phyloP scores from a whole-genome alignment of 495 filamentous ascomycete species.

The Penicillium antarcticum region DNA sequence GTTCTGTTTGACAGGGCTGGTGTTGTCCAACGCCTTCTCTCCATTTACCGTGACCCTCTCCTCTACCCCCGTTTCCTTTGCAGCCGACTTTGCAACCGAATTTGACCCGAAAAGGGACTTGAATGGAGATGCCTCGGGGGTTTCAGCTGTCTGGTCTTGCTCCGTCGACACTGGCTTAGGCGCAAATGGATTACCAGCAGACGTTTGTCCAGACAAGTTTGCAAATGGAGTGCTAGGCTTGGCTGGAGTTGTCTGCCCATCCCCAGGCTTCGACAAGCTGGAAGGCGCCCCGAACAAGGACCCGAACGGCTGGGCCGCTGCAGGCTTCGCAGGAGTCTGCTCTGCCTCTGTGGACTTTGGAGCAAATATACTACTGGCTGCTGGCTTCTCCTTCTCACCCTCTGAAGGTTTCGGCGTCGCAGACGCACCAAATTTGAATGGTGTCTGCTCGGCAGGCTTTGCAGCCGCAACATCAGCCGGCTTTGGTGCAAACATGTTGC shows the following conservation, averaged over 20 bases:
- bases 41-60: background rate
- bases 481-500: constrained; percentile 13
- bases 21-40: background rate
- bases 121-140: background rate
- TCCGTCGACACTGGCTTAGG: constrained; percentile 1
- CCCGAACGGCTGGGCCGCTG: background rate
- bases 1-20: background rate
- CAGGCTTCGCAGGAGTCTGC: background rate
- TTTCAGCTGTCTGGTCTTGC: background rate
- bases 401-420: constrained; percentile 1
- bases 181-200: constrained; percentile 3
- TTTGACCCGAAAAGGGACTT: constrained; percentile 6
- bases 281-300: constrained; percentile 4
- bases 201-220: background rate
- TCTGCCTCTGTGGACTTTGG: constrained; percentile 2
- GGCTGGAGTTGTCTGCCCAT: background rate
- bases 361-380: constrained; percentile 6
- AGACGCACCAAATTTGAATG: constrained; percentile 11
- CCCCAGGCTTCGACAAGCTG: constrained; percentile 1
- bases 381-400: background rate
- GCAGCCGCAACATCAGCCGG: background rate
- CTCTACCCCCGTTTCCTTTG: background rate
- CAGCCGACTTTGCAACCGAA: background rate
- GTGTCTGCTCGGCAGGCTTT: constrained; percentile 3
- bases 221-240: constrained; percentile 2